Base-by-base conservation (phyloP, 257 asterid species). In the Gardenia jasminoides region DNA sequence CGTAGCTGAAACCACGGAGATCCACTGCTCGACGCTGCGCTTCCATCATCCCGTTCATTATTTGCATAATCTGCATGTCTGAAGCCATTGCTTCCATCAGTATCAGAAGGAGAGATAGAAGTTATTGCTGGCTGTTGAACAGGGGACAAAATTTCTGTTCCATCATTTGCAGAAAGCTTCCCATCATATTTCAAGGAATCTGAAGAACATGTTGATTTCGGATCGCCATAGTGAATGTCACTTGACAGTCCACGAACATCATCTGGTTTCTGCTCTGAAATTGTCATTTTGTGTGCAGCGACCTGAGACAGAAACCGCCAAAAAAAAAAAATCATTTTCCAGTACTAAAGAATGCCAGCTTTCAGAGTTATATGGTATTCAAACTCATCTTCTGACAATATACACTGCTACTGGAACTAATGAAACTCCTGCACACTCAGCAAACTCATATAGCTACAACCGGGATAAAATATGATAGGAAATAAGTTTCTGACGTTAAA, bases 1-100 rank as follows among this genome's bases (percentile, higher is more conserved):
- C 92, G 94, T 80, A 96, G 88, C 74, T 87, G 84, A 84, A 90
- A 90, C 99, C 99, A 96, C 30, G 97, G 90, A 79, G 98, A 91
- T 74, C 94, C 98, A 79, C 99, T 96, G 86, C 97, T 91, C 80
- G 99, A 96, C 83, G 99, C 97, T 80, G 91, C 91, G 80, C 93
- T 89, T 79, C 99, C 99, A 82, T 89, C 89, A 87, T 96, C 97
- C 86, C 99, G 88, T 86, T 87, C 92, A 50, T 86, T 86, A 77
- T 82, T 85, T 81, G 83, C 83, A 81, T 82, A 74, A 79, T 88
- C 87, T 68, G 76, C 74, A 62, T 76, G 73, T 78, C 79, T 75
- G 65, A 89, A 74, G 74, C 82, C 87, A 64, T 84, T 83, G 77
- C 80, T 82, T 78, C 80, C 89, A 66, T 83, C 81, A 76, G 86